Evolutionary conservation across 2,329 filamentous ascomycete genomes (phyloP).

Genomic region (Exophiala calicioides): DNA sequence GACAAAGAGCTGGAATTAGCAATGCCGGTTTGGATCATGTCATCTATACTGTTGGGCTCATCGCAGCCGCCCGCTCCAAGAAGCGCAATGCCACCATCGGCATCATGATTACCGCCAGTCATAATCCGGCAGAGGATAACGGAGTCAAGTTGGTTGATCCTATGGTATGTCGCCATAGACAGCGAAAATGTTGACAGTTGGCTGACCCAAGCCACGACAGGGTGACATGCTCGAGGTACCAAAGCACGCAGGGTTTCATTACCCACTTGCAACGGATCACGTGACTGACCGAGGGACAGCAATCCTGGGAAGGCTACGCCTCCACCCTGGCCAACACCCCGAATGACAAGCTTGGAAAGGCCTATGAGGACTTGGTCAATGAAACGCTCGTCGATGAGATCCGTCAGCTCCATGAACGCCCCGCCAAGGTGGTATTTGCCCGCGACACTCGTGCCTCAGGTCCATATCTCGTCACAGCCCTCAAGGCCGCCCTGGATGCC

Average conservation of each 20-base stretch:
- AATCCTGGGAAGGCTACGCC: conserved; percentile 86
- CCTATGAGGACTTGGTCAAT: conserved; percentile 73
- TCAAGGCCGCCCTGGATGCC: conserved; percentile 77
- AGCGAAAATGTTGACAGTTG: conserved; percentile 9
- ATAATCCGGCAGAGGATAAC: conserved; percentile 88
- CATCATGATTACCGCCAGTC: conserved; percentile 93
- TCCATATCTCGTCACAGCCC: conserved; percentile 74
- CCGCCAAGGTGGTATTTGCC: conserved; percentile 82
- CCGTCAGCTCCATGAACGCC: conserved; percentile 58
- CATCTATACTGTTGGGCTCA: conserved; percentile 85
- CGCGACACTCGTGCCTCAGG: conserved; percentile 93
- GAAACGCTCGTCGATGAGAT: conserved; percentile 65
- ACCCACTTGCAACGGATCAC: conserved; percentile 1
- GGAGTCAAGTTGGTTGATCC: conserved; percentile 96
- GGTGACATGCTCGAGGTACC: no score
- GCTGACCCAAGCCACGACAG: no score
- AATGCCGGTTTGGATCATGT: conserved; percentile 50
- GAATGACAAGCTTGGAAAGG: conserved; percentile 71
- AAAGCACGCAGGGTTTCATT: conserved; percentile 12
- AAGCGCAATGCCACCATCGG: conserved; percentile 91
- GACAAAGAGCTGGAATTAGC: conserved; percentile 58
- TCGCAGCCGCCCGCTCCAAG: conserved; percentile 83
- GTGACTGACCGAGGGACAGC: conserved; percentile 41
- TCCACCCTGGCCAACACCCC: conserved; percentile 85
- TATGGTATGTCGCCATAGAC: conserved; percentile 56